Percentiles rank a stretch among this genome's conserved stretches.
Conservation (phyloP, 352 stramenopile genomes). For the Sclerospora graminicola region DNA sequence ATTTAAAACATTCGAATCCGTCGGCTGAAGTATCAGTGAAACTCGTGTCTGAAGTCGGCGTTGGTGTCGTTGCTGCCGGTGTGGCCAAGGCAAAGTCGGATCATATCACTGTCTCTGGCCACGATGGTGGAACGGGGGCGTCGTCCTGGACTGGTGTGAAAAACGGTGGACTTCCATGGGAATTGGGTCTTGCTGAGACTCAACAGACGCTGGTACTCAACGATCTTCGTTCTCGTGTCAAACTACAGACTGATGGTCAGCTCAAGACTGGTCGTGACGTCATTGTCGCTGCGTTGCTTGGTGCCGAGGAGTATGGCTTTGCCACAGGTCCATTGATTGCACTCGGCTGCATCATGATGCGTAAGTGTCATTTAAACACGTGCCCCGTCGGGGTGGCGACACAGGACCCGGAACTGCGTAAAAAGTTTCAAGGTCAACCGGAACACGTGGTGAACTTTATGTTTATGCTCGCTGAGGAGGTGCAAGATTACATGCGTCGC, state of each 20-base stretch:
- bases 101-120: constrained; percentile 92
- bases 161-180: constrained; percentile 90
- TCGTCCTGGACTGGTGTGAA: constrained; percentile 93
- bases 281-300: constrained; percentile 89
- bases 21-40: constrained; percentile 91
- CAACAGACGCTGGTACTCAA: constrained; percentile 96
- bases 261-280: constrained; percentile 92
- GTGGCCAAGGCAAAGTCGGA: constrained; percentile 88
- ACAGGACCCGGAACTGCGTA: constrained; percentile 91
- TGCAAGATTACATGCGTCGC: constrained; percentile 64
- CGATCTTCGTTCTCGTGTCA: constrained; percentile 87
- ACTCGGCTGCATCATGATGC: constrained; percentile 97
- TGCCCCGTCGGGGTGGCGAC: constrained; percentile 97
- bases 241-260: constrained; percentile 93
- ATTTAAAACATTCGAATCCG: constrained; percentile 95
- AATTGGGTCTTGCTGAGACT: constrained; percentile 93
- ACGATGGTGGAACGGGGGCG: constrained; percentile 93
- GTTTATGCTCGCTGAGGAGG: constrained; percentile 93
- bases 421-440: constrained; percentile 93
- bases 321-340: constrained; percentile 91
- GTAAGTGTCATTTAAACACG: constrained; percentile 96
- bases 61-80: constrained; percentile 91
- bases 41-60: constrained; percentile 93
- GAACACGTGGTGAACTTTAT: constrained; percentile 98
- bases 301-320: constrained; percentile 95